Base-by-base conservation (phyloP, 2,329 filamentous ascomycete genomes). In the Botrytis galanthina region DNA sequence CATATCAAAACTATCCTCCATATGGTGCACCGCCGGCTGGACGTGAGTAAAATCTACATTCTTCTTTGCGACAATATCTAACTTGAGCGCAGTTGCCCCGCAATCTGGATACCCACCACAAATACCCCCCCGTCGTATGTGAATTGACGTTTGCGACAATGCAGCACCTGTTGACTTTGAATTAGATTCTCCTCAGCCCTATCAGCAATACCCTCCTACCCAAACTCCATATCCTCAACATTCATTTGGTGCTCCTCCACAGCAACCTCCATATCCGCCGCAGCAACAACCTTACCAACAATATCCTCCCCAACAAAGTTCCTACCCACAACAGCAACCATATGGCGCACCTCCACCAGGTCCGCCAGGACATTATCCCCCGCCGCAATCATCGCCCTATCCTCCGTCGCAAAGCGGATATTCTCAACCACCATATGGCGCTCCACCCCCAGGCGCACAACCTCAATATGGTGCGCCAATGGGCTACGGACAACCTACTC, bases 401-500 rank as follows among this genome's bases (percentile, higher is more conserved):
- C 73, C 39, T 71, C 74, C 80, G 81, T 51, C 59, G 39, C 70
- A 61, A 61, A 76, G 64, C 32, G 71, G 61, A 51, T 63, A 73
- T 64, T 26, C 67, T 66, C 72, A 71, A 57, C 70, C 69, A 48
- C 61, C 60, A 35, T 76, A 76, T 73, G 74, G 75, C 26, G 73
- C 74, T 44, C 79, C 80, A 60, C 80, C 81, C 54, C 82, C 79
- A 2, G 73, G 77, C 26, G 82, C 81, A 70, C 77, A 76, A 48
- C 73, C 77, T 57, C 32, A 77, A 75, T 62, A 68, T 39, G 59
- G 44, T 39, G 44, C 57, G 35, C 68, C 67, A 26, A 61, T 54
- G 44, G 26, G 42, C 20, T 70, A 63, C 39, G 68, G 67, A 32
- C 85, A 87, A 60, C 89, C 91, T 18, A 89, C 91, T 1, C 87